Base-by-base conservation (phyloP, 345 rosid species). In the Populus ilicifolia region DNA sequence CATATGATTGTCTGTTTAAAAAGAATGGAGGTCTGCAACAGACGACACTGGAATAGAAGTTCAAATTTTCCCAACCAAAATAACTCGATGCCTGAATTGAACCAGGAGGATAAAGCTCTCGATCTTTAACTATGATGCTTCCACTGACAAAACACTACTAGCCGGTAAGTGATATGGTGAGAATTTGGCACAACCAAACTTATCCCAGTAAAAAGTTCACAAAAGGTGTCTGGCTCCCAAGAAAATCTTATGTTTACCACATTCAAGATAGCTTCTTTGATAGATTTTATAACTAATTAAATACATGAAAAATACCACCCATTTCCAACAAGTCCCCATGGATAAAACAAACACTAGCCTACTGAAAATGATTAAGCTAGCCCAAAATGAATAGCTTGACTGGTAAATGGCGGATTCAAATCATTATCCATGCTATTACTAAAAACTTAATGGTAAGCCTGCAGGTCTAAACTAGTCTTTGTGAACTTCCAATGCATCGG, bases 1-100 rank as follows among this genome's bases (percentile, higher is more conserved):
- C 39, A 61, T 63, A 81, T 68, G 70, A 69, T 64, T 72, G 75
- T 84, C 86, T 77, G 77, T 78, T 85, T 75, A 76, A 75, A 77
- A 80, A 77, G 83, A 74, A 75, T 77, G 79, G 64, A 82, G 80
- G 82, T 81, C 70, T 74, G 76, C 66, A 85, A 85, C 69, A 81
- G 84, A 80, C 46, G 62, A 81, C 77, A 78, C 74, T 6, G 69
- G 81, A 52, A 73, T 77, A 68, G 62, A 79, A 80, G 44, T 64
- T 75, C 25, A 76, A 78, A 20, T 50, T 66, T 71, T 77, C 69
- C 78, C 46, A 52, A 70, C 81, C 64, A 76, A 68, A 74, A 70
- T 27, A 80, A 67, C 35, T 25, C 62, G 68, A 36, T 20, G 46
- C 69, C 66, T 25, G n/a, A 67, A 52, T 70, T 74, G 16, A 73